Percentiles rank a stretch among this genome's conserved stretches.
Conservation (phyloP, 331 rosid species). For the Acacia concinna region DNA sequence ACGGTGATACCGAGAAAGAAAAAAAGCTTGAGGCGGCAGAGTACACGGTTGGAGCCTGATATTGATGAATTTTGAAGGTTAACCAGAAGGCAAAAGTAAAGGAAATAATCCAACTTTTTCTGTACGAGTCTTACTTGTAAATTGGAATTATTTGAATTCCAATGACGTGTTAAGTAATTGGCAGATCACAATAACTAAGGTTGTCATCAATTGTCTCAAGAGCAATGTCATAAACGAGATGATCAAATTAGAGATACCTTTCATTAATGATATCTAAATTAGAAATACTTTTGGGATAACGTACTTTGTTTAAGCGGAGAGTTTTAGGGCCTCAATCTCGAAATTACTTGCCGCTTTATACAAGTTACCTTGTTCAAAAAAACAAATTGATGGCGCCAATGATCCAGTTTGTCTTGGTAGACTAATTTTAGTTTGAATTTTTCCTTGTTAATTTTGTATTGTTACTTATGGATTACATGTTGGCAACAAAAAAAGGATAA, state of each 20-base stretch:
- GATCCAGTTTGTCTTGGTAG: background rate
- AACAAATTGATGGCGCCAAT: background rate
- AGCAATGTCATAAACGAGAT: background rate
- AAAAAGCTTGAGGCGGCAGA: background rate
- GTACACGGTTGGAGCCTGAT: conserved; percentile 30
- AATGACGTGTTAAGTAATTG: background rate
- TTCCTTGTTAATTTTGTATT: too few relatives aligned
- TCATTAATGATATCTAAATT: too few relatives aligned
- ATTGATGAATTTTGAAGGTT: conserved; percentile 15
- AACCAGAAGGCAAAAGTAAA: background rate
- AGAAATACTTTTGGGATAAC: too few relatives aligned
- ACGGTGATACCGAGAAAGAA: background rate
- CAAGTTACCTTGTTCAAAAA: background rate
- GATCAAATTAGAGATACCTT: background rate
- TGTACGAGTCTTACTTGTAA: background rate
- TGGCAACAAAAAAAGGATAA: background rate
- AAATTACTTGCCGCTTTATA: background rate
- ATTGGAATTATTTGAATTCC: background rate
- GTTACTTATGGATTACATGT: background rate
- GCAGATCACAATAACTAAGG: background rate
- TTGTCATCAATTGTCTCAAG: background rate
- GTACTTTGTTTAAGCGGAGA: background rate
- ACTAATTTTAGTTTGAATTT: too few relatives aligned
- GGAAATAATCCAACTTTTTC: background rate
- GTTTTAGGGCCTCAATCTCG: background rate